Conservation (phyloP, 2,329 filamentous ascomycete genomes). For the Venturia oleaginea region DNA sequence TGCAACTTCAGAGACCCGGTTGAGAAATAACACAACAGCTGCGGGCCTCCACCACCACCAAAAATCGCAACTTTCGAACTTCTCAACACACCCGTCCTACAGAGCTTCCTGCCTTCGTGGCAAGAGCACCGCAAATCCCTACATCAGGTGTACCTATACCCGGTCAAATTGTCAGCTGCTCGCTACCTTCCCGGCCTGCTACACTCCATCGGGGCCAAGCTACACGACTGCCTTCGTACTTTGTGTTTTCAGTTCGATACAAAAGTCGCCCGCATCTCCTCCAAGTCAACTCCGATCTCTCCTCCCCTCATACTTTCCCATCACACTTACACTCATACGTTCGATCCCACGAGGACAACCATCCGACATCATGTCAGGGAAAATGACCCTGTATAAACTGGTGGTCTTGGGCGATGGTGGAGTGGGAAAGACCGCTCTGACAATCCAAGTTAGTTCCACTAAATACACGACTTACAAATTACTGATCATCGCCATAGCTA, state of each 20-base stretch:
- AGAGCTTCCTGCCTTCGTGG: not conserved
- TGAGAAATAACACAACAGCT: not conserved
- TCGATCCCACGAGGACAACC: not conserved
- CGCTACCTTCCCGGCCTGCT: not conserved
- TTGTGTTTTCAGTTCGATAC: not conserved
- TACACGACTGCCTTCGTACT: constrained; percentile 1
- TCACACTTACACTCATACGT: not conserved
- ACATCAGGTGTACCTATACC: constrained; percentile 6
- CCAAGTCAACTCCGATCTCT: not conserved
- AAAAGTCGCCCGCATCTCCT: not conserved
- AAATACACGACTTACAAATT: not conserved
- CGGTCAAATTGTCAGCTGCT: constrained; percentile 9
- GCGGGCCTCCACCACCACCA: constrained; percentile 4
- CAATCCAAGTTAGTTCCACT: constrained; percentile 74
- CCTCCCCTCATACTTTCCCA: not conserved
- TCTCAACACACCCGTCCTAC: not conserved
- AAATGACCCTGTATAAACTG: constrained; percentile 93
- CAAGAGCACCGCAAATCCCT: not conserved
- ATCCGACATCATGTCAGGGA: constrained; percentile 61
- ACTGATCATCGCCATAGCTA: constrained; percentile 46
- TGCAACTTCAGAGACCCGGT: constrained; percentile 2
- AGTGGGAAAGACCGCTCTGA: constrained; percentile 88
- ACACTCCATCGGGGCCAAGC: not conserved
- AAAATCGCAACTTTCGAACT: not conserved
- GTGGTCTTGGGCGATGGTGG: constrained; percentile 92